Evolutionary conservation across 2,329 filamentous ascomycete genomes (phyloP), one percentile per base, ranked within the genome.

Genomic region (Ophiostoma triangulosporum): DNA sequence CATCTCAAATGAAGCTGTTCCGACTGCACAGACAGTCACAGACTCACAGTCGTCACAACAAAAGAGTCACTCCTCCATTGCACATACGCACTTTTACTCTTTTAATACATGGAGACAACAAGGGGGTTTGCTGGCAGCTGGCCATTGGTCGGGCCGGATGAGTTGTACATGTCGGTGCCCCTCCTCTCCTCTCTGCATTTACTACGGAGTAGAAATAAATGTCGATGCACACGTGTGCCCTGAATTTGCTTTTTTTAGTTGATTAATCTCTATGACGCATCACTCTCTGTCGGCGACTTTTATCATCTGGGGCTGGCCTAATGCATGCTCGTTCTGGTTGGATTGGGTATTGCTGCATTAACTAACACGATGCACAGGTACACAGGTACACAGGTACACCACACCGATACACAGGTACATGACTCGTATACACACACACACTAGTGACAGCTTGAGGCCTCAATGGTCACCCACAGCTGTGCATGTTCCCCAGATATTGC

Each of bases 81-180:
- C 5, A 15, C 40, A 3, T 45, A 15, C 15, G 7, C 15, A 12
- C 22, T 15, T 46, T 24, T 46, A 46, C 24, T 29, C 26, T 17
- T 24, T 46, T n/a, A n/a, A 46, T 26, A 46, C 24, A 46, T 46
- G 43, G 15, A 29, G 26, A 5, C 43, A 29, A 46, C 43, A 17
- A 46, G 43, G 43, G 43, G 46, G 27, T 32, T 48, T 48, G 46
- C 27, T 48, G 46, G 46, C 46, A 48, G 46, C 17, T 29, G 17
- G 12, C 29, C 15, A 48, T 48, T 48, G 46, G 46, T 29, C 29
- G 9, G 46, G 7, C n/a, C 17, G 27, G 29, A 48, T 48, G 46
- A 20, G 46, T 33, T 48, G 46, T 48, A 31, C 46, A 48, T 9
- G 12, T 24, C 29, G 27, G 27, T 17, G 17, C 33, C 14, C 26